Base-by-base conservation (phyloP, 2,329 filamentous ascomycete genomes). In the Pseudogymnoascus verrucosus region DNA sequence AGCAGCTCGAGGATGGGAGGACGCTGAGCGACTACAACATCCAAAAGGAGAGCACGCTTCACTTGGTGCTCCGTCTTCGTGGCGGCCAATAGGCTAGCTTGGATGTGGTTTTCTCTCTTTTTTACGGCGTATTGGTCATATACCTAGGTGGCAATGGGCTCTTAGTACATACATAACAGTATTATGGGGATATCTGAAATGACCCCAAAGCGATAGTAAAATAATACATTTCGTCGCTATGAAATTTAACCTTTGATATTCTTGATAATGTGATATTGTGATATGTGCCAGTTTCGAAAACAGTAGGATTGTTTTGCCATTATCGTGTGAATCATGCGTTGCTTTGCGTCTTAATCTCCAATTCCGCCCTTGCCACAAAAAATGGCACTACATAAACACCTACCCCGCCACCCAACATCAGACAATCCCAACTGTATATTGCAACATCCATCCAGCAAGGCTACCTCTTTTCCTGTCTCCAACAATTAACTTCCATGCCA, bases 1-100 rank as follows among this genome's bases (percentile, higher is more conserved):
- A 89, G 80, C 86, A 89, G 76, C 72, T 88, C 66, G 88, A 91
- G 74, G 88, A 92, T 71, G 89, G 89, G 62, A 86, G 89, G 47
- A 92, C 89, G 1, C 79, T 93, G 31, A 88, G 84, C 31, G 89
- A 92, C 74, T 92, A 93, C 83, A 93, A 93, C 79, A 93, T 93
- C 67, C 90, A 93, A 77, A 89, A 89, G 77, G 87, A 89, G 74
- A 87, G 84, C 28, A 89, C 87, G 2, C 81, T 90, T 12, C 87
- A 89, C 75, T 75, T 89, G 70, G 87, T 89, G 60, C 82, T 89
- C 61, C 85, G 87, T 76, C 82, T 89, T 57, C 86, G 87, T 79
- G 87, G 87, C 76, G 87, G 87, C 47, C 47, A 54, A 31, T 54
- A 54, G 47, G 47, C 47, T 54, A 14, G 26, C 47, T 12, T 54